Evolutionary conservation across 23 red algal species (phyloP).

Genomic region (Gracilaria domingensis): DNA sequence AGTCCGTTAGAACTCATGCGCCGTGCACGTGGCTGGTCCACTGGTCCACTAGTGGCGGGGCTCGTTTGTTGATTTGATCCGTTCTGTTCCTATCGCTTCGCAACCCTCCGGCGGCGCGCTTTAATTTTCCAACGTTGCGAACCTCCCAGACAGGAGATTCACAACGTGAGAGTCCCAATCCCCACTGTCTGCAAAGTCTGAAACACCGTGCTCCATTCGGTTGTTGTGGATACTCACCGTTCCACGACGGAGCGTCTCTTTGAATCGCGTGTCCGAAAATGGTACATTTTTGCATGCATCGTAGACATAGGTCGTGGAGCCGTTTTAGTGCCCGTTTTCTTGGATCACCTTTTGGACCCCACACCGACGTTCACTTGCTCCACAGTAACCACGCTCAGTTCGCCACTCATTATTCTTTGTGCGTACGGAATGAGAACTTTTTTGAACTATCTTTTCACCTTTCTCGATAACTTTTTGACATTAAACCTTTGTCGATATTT

Average conservation of each 20-base stretch:
- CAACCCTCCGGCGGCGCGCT: neutral
- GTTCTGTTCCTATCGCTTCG: neutral
- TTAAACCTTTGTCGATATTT: too few relatives aligned
- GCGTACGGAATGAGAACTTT: too few relatives aligned
- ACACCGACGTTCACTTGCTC: too few relatives aligned
- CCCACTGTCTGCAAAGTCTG: neutral
- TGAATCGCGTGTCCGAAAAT: neutral
- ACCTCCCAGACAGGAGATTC: too few relatives aligned
- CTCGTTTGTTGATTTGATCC: neutral
- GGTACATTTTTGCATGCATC: too few relatives aligned
- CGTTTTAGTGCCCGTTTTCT: too few relatives aligned
- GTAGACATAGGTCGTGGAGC: too few relatives aligned
- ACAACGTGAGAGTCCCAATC: neutral
- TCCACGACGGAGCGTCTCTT: neutral
- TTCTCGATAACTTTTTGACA: too few relatives aligned
- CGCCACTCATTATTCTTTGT: too few relatives aligned
- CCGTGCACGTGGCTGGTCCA: conserved; percentile 4
- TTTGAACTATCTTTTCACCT: too few relatives aligned
- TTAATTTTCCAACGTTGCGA: neutral
- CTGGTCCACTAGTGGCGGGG: neutral
- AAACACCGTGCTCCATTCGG: neutral
- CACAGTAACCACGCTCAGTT: too few relatives aligned
- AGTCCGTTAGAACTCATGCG: neutral
- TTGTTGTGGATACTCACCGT: neutral
- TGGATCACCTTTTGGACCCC: too few relatives aligned